Evolutionary conservation across 257 asterid genomes (phyloP), one percentile per base, ranked within the genome.

Genomic region (Forsythia viridissima): DNA sequence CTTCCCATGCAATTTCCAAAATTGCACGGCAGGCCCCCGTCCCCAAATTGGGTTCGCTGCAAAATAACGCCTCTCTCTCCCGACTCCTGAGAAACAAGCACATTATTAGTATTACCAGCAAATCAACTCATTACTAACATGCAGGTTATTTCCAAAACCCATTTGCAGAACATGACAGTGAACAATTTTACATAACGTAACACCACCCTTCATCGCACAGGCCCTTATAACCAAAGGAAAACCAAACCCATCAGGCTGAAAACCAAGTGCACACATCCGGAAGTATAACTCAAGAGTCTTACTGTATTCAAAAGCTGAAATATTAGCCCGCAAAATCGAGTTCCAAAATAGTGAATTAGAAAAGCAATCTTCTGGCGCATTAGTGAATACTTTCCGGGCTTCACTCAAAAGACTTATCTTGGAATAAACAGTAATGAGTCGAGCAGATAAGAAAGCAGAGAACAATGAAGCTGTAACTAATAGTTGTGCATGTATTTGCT

Each of bases 141-240:
- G 89, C 16, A 88, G 68, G 72, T 91, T 82, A 59, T 83, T 68
- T 21, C 80, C 72, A 48, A 85, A 81, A 40, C 97, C 95, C 83
- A 81, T 73, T 46, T 76, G 88, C 30, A 89, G 15, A 40, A 82
- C 92, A 72, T 88, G 91, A 61, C 86, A 68, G 82, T 91, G 97
- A 79, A 90, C 87, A 57, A 59, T 20, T 52, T 42, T 41, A 52
- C 92, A 86, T 65, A 93, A 37, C 69, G 71, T 73, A 79, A 7
- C 76, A 72, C 78, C 90, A 16, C 86, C 86, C 70, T 61, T 68
- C 86, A 77, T 52, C n/a, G 85, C 91, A 71, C 92, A 87, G 48
- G 97, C 92, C 84, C 80, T 87, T 48, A 89, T 77, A 79, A 93
- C 80, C 87, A 93, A 77, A 20, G 97, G 97, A 71, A 91, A 91